A percentile compares a stretch with the other conserved stretches of the same genome.
phyloP scores from a whole-genome alignment of 2,329 filamentous ascomycete genomes.

The Neurospora sp. region DNA sequence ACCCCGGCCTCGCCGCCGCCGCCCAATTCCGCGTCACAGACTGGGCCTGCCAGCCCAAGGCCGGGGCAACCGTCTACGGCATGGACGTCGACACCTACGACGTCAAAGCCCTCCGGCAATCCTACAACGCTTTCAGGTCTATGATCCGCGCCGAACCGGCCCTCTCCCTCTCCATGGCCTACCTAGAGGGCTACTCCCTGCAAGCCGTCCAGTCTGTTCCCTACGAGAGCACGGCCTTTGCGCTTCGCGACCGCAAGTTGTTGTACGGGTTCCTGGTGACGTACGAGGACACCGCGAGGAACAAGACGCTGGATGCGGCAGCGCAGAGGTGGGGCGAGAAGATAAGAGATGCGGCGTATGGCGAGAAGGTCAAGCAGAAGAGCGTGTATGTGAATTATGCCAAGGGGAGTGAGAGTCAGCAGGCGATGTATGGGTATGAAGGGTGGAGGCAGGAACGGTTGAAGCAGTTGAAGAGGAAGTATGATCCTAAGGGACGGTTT shows the following conservation, averaged over 20 bases:
- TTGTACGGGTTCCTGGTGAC: slow-evolving; percentile 1
- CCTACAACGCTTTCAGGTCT: slow-evolving; percentile 3
- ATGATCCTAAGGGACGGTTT: slow-evolving; percentile 8
- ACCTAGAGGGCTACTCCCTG: slow-evolving; percentile 7
- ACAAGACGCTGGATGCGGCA: slow-evolving; percentile 5
- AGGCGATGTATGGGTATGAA: slow-evolving; percentile 11
- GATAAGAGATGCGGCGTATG: slow-evolving; percentile 4
- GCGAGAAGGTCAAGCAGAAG: background rate
- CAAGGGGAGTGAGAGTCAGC: slow-evolving; percentile 3
- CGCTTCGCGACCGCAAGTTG: background rate
- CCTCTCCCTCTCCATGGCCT: slow-evolving; percentile 3
- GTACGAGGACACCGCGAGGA: background rate
- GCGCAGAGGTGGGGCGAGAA: slow-evolving; percentile 5
- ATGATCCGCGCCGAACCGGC: slow-evolving; percentile 1
- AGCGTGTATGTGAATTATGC: slow-evolving; percentile 10
- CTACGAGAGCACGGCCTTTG: slow-evolving; percentile 5
- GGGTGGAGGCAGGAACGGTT: slow-evolving; percentile 7
- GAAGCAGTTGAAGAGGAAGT: slow-evolving; percentile 4
- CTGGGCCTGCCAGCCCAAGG: background rate
- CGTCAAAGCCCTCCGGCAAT: background rate
- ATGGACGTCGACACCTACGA: slow-evolving; percentile 4
- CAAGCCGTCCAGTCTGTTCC: slow-evolving; percentile 2
- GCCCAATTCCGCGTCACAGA: background rate
- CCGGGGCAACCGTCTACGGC: background rate
- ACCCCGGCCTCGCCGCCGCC: background rate